Conservation (phyloP, 495 filamentous ascomycete species). For the Gamarada debralockiae region DNA sequence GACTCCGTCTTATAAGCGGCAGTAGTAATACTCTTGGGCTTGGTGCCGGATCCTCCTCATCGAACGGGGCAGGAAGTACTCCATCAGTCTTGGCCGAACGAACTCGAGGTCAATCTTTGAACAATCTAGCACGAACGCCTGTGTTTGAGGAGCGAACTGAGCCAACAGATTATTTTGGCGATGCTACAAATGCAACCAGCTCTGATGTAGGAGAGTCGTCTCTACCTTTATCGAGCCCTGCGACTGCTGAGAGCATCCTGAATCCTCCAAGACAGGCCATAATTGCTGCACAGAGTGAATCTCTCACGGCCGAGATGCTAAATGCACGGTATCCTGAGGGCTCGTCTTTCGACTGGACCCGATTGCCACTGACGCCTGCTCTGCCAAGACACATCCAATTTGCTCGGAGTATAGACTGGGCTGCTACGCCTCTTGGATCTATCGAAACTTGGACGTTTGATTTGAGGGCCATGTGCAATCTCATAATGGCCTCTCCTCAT, state of each 20-base stretch:
- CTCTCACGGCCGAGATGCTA: constrained; percentile 5
- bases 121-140: constrained; percentile 1
- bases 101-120: not conserved
- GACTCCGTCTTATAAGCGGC: constrained; percentile 58
- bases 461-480: constrained; percentile 58
- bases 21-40: constrained; percentile 28
- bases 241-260: not conserved
- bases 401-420: constrained; percentile 62
- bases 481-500: constrained; percentile 70
- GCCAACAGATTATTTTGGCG: constrained; percentile 45
- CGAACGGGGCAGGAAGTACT: constrained; percentile 11
- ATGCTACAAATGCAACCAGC: constrained; percentile 9
- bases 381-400: constrained; percentile 63
- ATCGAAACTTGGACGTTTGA: constrained; percentile 61
- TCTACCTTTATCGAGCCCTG: not conserved
- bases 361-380: constrained; percentile 49
- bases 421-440: constrained; percentile 57
- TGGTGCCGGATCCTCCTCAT: constrained; percentile 32
- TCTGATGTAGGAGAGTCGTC: not conserved
- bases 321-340: constrained; percentile 8
- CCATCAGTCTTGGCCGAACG: constrained; percentile 12
- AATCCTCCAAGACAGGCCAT: constrained; percentile 9
- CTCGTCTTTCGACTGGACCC: constrained; percentile 65
- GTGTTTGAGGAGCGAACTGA: constrained; percentile 20
- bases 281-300: not conserved